Base-by-base conservation (phyloP, 306 rosid species). In the Cucumis hystrix region DNA sequence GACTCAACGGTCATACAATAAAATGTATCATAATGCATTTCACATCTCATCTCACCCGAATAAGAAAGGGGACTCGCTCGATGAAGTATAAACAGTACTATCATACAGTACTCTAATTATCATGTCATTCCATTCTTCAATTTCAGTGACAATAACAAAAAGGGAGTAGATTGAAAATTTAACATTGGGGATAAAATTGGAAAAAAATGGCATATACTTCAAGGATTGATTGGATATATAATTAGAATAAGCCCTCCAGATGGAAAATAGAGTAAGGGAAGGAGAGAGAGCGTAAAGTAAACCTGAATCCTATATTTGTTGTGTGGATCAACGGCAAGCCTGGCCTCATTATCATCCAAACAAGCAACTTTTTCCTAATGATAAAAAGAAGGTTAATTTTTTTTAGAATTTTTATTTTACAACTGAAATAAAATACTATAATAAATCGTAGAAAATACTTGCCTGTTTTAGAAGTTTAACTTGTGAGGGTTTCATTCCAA, bases 351-450 rank as follows among this genome's bases (percentile, higher is more conserved):
- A 83, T 92, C 91, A 75, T 87, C 93, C 82, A 96, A 86, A 84
- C 98, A 96, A 37, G 99, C 98, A 82, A 95, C 97, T 86, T 95
- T 95, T 92, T 95, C 99, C 99, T 95, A 87, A 87, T 68, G 81
- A 85, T 62, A 41, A 73, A 78, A 6, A 35, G n/a, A 83, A 49
- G 25, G 64, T 76, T 59, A 30, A 52, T 51, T 21, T 79, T 77
- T 77, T 68, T 21, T 18, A 58, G 41, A 49, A 47, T 20, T 4
- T 6, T 45, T 72, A 33, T 8, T 45, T 45, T 47, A 70, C n/a
- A 70, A 70, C 40, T 45, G 58, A 43, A 21, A 72, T 51, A 28
- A 72, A 72, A 25, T 47, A 10, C 60, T 70, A 20, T 14, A 75
- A 75, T 77, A 75, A 69, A 78, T 71, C 52, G 54, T 45, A 37